phyloP scores from a whole-genome alignment of 2,329 filamentous ascomycete genomes.

The Parafenestella ontariensis region DNA sequence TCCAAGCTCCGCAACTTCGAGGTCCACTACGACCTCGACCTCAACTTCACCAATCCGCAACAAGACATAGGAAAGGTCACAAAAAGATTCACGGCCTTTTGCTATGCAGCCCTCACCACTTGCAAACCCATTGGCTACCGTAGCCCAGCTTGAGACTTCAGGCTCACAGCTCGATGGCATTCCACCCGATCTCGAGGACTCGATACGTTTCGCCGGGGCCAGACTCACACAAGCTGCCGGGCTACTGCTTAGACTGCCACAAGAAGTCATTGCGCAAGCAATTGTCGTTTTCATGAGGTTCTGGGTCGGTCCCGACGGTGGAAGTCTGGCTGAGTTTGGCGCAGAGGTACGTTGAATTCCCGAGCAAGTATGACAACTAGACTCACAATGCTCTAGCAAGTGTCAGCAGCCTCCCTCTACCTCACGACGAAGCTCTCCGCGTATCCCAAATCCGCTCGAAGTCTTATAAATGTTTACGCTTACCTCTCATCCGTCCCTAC shows the following conservation, averaged over 20 bases:
- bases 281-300: conserved; percentile 83
- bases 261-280: conserved; percentile 84
- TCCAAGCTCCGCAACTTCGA: conserved; percentile 9
- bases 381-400: conserved; percentile 64
- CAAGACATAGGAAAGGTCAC: background rate
- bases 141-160: conserved; percentile 70
- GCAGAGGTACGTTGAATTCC: conserved; percentile 60
- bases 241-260: conserved; percentile 81
- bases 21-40: conserved; percentile 9
- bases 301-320: conserved; percentile 69
- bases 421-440: conserved; percentile 83
- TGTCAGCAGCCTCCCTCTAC: conserved; percentile 82
- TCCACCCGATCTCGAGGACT: conserved; percentile 73
- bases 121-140: conserved; percentile 74
- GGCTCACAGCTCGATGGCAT: conserved; percentile 64
- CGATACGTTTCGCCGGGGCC: conserved; percentile 74
- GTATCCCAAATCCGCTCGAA: conserved; percentile 76
- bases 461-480: conserved; percentile 82
- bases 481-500: conserved; percentile 75
- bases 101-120: conserved; percentile 52
- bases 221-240: conserved; percentile 79
- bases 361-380: background rate
- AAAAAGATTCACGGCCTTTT: background rate
- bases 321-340: conserved; percentile 59
- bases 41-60: background rate